Evolutionary conservation across 169 alveolate species (phyloP).

Genomic region (Cryptosporidium muris): DNA sequence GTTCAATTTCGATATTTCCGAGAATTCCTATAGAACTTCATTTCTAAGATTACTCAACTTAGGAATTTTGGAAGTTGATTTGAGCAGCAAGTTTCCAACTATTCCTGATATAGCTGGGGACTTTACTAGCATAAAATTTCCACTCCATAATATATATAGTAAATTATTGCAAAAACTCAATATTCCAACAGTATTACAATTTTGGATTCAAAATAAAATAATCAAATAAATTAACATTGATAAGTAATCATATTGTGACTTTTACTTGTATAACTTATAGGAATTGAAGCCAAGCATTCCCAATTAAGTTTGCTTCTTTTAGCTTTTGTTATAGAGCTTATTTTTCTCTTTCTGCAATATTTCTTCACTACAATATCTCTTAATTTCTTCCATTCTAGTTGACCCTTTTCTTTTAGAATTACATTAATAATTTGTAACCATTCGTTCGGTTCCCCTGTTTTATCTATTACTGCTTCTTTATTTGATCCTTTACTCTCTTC

Average conservation of each 20-base stretch:
- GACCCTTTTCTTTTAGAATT: slow-evolving; percentile 17
- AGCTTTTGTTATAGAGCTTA: neutral
- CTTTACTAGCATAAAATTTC: slow-evolving; percentile 32
- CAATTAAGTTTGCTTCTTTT: slow-evolving; percentile 15
- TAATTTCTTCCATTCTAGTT: slow-evolving; percentile 31
- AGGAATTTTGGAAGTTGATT: slow-evolving; percentile 59
- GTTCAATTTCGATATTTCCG: slow-evolving; percentile 24
- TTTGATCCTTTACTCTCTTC: neutral
- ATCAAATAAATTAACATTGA: slow-evolving; percentile 2
- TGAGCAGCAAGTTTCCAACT: neutral
- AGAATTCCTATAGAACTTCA: slow-evolving; percentile 38
- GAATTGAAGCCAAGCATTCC: slow-evolving; percentile 63
- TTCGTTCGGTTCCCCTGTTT: neutral
- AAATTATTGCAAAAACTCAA: slow-evolving; percentile 7
- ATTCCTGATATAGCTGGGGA: neutral
- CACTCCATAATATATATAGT: slow-evolving; percentile 24
- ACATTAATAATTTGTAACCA: neutral
- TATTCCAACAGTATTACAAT: slow-evolving; percentile 54
- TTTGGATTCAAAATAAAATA: slow-evolving; percentile 47
- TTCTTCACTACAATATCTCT: slow-evolving; percentile 14
- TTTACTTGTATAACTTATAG: slow-evolving; percentile 34
- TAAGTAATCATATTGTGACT: slow-evolving; percentile 9
- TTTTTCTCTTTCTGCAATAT: slow-evolving; percentile 11
- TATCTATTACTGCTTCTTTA: neutral
- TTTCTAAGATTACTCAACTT: slow-evolving; percentile 32